Evolutionary conservation across 768 basidiomycete genomes (phyloP), one percentile per base, ranked within the genome.

Genomic region (Austroboletus eburneus): DNA sequence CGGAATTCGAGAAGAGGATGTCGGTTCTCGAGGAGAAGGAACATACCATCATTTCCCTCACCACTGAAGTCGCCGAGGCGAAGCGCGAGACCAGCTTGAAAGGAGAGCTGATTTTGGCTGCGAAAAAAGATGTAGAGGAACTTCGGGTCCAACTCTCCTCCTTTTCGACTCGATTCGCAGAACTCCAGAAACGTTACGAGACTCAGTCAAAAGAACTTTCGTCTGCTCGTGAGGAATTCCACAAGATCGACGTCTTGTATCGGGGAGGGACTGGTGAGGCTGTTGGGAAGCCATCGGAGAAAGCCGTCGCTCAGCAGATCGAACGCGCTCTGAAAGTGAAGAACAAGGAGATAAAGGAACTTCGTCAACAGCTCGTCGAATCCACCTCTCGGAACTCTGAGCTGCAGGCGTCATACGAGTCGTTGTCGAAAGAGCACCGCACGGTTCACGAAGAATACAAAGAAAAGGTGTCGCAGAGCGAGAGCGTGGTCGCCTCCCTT

Each of bases 321-420:
- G 20, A 27, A 16, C 2, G 1, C 9, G 40, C 24, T 2, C 7
- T 45, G 39, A 17, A 41, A 17, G 20, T 42, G 18, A 51, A 42
- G 36, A 24, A 43, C 7, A 23, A 41, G 12, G 9, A 41, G n/a
- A 37, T 52, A 16, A 20, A 34, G 9, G 34, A 43, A n/a, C 54
- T 54, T 45, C 41, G 44, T 29, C 17, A 9, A 14, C 37, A 40
- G 14, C 38, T 55, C 12, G 24, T 13, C 2, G 17, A 2, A 1
- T 22, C 37, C 12, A 45, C 41, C 13, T 35, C 51, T 43, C 41
- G 37, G 40, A 42, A 45, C 5, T 27, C 33, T 1, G 40, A 42
- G n/a, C 33, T 53, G 18, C 43, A 48, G 36, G 45, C 9, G n/a
- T 42, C 17, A 18, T 29, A 27, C 16, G 52, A 46, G 17, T 36